These are phyloP conservation scores for Amylostereum areolatum DNA, from an alignment of 1,284 basidiomycete species.

Conservation along the genomic window DNA sequence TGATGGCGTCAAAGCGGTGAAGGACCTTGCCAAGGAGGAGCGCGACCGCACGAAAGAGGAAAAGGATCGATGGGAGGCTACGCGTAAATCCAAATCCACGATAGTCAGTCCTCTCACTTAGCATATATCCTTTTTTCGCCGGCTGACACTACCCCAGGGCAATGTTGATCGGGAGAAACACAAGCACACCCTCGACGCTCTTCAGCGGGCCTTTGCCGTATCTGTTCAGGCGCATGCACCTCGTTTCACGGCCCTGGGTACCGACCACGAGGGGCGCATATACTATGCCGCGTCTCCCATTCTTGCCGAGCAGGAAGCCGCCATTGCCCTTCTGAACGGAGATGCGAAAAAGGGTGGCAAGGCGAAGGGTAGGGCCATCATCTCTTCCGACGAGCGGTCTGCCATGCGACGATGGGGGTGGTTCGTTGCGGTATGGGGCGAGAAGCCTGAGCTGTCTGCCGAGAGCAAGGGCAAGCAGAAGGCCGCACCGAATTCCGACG, in stretches of 20 bases:
- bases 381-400: conserved; percentile 40
- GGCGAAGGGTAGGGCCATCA: conserved; percentile 11
- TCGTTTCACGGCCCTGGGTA: conserved; percentile 29
- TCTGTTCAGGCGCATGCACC: conserved; percentile 18
- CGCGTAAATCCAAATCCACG: conserved; percentile 4
- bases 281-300: conserved; percentile 30
- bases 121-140: neutral
- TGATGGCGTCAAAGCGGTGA: conserved; percentile 43
- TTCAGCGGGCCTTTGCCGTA: conserved; percentile 26
- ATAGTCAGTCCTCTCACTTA: neutral
- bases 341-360: conserved; percentile 22
- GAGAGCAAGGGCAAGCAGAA: neutral
- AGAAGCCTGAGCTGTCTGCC: conserved; percentile 29
- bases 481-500: conserved; percentile 17
- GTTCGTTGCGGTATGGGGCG: conserved; percentile 70
- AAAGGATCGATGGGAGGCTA: conserved; percentile 32
- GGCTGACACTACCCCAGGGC: conserved; percentile 3
- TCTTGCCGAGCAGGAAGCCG: conserved; percentile 24
- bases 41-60: conserved; percentile 46
- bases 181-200: conserved; percentile 20
- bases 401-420: conserved; percentile 58
- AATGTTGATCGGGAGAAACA: conserved; percentile 29
- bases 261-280: conserved; percentile 29
- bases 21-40: conserved; percentile 42
- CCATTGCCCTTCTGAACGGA: conserved; percentile 22